These are phyloP conservation scores for Escallonia herrerae DNA, from an alignment of 129 eudicot species.

Conservation along the genomic window DNA sequence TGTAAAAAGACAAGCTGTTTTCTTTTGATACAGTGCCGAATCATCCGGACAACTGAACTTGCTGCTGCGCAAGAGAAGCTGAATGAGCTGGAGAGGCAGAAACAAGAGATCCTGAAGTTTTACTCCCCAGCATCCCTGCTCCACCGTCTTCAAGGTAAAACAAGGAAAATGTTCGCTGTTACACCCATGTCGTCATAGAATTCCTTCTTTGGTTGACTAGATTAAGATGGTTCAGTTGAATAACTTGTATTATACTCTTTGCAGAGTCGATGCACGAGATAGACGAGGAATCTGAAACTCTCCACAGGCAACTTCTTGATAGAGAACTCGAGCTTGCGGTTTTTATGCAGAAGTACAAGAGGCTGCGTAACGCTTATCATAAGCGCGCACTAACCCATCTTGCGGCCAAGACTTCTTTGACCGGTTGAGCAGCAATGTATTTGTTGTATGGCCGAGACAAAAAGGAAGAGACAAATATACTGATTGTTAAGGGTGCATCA, in stretches of 20 bases:
- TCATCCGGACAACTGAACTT: constrained; percentile 78
- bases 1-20: background rate
- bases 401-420: constrained; percentile 58
- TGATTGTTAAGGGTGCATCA: background rate
- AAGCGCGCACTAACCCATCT: constrained; percentile 68
- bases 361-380: constrained; percentile 55
- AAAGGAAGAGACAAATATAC: background rate
- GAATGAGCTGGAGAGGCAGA: constrained; percentile 55
- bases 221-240: background rate
- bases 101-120: constrained; percentile 49
- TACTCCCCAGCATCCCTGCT: constrained; percentile 75
- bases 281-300: constrained; percentile 82
- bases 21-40: constrained; percentile 61
- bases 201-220: too few species aligned
- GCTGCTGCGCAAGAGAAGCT: constrained; percentile 90
- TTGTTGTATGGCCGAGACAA: background rate
- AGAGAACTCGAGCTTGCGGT: constrained; percentile 61
- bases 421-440: constrained; percentile 19
- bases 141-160: constrained; percentile 74
- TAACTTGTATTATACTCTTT: background rate
- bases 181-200: too few species aligned
- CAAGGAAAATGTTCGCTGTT: background rate
- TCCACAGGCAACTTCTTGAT: constrained; percentile 73
- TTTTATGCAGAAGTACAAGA: constrained; percentile 75
- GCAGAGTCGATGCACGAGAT: constrained; percentile 67